Conservation (phyloP, 768 basidiomycete genomes). For the Rhodotorula babjevae region DNA sequence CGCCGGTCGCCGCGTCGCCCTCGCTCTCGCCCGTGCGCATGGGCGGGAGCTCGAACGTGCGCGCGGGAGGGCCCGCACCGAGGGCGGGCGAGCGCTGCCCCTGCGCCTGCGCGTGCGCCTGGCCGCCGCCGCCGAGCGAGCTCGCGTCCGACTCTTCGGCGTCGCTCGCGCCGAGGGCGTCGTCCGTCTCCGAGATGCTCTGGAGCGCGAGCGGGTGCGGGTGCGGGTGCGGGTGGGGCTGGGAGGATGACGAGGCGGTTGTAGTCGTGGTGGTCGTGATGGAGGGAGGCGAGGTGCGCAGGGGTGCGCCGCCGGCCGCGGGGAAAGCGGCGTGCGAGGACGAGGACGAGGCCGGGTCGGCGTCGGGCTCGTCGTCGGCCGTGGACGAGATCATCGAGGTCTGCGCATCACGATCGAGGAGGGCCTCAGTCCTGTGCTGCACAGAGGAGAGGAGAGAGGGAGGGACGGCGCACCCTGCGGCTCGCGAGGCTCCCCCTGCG, state of each 20-base stretch:
- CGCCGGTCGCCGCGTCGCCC: no score
- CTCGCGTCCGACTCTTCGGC: constrained; percentile 35
- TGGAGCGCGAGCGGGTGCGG: constrained; percentile 1
- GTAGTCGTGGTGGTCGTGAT: neutral
- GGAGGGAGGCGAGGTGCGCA: constrained; percentile 9
- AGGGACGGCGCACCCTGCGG: no score
- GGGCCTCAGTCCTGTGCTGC: neutral
- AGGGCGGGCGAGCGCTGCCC: neutral
- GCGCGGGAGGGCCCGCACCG: no score
- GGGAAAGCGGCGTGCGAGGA: no score
- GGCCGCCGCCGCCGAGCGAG: neutral
- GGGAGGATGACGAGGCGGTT: no score
- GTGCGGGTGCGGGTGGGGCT: no score
- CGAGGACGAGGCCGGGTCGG: no score
- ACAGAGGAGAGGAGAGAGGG: no score
- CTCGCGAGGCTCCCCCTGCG: constrained; percentile 12
- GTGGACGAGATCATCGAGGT: neutral
- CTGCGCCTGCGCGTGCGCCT: neutral
- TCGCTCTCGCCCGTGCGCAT: constrained; percentile 51
- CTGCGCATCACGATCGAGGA: neutral
- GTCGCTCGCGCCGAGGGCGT: constrained; percentile 15
- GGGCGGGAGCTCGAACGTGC: constrained; percentile 40
- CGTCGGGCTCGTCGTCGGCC: constrained; percentile 9
- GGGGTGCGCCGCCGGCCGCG: no score
- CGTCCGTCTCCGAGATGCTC: constrained; percentile 33